Evolutionary conservation across 1,284 basidiomycete genomes (phyloP), one percentile per base, ranked within the genome.

Genomic region (Naganishia cerealis): DNA sequence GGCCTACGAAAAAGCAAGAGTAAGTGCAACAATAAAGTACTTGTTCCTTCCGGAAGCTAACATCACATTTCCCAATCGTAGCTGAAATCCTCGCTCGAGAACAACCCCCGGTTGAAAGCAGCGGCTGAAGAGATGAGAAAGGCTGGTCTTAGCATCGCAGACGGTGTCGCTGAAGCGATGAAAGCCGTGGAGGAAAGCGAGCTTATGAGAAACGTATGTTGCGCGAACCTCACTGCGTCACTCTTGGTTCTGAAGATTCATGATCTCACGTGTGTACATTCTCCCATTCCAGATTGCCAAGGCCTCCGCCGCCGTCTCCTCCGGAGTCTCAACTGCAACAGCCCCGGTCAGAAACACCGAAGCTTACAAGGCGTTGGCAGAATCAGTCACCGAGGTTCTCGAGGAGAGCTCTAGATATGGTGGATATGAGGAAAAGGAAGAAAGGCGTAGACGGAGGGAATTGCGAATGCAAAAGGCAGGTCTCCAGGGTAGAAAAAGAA

Each of bases 381-480:
- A 95, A 62, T 92, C 91, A 12, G 83, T 99, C 21, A 83, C 92
- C 29, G 95, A 99, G 74, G 92, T 94, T 8, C 85, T 99, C 56
- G 94, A 99, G 75, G 94, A 98, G 78, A 91, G 91, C 67, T 91
- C 91, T 6, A 90, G 92, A 75, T 91, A 95, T 81, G 93, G 91
- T 65, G 94, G 94, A 0, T 97, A 94, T 75, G 90, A 95, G 77
- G 93, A 94, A 78, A 92, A 90, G 78, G 94, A 94, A 77, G 90
- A 87, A 39, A 86, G 94, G 65, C 83, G 93, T 74, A 82, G 86
- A 73, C 85, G 89, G 72, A 84, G 90, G 73, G 88, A 90, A 79
- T 84, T 84, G 72, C 87, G 90, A 59, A 84, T 92, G 46, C 88
- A 84, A 71, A 95, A 94, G 80, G 90, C 91, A 7, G 94, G 94